Conservation (phyloP, 2,329 filamentous ascomycete genomes). For the Phoma sp. region DNA sequence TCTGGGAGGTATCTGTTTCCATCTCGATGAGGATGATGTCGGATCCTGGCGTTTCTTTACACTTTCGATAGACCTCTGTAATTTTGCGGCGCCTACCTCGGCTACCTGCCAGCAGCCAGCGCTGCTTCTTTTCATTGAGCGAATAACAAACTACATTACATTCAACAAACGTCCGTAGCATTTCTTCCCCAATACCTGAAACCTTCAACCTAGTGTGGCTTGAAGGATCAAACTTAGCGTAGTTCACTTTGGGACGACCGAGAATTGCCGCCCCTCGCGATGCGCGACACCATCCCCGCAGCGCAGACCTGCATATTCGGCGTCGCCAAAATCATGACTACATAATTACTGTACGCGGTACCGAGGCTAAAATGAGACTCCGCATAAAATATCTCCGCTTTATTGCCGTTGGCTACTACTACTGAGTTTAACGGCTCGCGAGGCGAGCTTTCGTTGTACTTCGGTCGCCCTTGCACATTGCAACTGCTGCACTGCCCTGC, state of each 20-base stretch:
- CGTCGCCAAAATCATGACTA: no score
- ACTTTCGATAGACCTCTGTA: constrained; percentile 5
- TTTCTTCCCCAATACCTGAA: no score
- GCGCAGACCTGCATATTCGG: constrained; percentile 4
- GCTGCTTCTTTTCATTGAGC: neutral
- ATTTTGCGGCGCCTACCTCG: constrained; percentile 8
- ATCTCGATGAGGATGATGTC: constrained; percentile 11
- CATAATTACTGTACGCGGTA: no score
- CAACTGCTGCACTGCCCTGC: constrained; percentile 11
- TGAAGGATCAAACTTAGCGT: neutral
- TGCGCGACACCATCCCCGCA: constrained; percentile 15
- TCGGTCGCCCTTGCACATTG: constrained; percentile 9
- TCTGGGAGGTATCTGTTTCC: constrained; percentile 16
- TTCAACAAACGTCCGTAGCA: neutral
- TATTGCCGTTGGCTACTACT: constrained; percentile 14
- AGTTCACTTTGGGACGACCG: neutral
- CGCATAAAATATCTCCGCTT: constrained; percentile 11
- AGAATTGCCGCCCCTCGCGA: constrained; percentile 9
- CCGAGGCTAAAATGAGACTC: constrained; percentile 21
- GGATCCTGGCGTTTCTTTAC: constrained; percentile 16
- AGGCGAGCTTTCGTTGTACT: constrained; percentile 12
- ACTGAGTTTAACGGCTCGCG: neutral
- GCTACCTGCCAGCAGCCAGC: constrained; percentile 4
- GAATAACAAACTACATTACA: neutral
- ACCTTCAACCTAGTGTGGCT: no score